Conservation (phyloP, 306 rosid genomes). For the Datisca glomerata region DNA sequence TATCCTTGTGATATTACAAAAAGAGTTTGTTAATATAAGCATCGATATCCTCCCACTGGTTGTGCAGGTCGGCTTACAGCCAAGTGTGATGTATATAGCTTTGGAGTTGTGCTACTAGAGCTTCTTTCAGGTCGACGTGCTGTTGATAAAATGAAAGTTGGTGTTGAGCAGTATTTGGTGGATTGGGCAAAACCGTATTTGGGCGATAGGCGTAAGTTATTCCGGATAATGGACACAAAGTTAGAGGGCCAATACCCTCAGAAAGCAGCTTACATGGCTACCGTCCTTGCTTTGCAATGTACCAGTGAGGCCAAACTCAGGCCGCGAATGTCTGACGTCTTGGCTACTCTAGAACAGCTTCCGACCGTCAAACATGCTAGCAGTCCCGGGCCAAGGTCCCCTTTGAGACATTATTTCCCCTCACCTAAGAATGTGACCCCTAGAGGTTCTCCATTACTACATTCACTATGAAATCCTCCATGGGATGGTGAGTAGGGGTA, state of each 20-base stretch:
- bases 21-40: not conserved
- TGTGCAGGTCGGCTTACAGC: conserved; percentile 59
- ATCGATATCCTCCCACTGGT: not conserved
- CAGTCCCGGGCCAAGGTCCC: conserved; percentile 15
- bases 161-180: conserved; percentile 53
- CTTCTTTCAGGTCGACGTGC: conserved; percentile 58
- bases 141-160: conserved; percentile 43
- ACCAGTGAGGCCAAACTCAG: conserved; percentile 55
- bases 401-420: conserved; percentile 17
- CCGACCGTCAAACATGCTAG: conserved; percentile 4
- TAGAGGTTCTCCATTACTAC: conserved; percentile 15
- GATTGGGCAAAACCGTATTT: conserved; percentile 72
- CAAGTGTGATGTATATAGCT: conserved; percentile 66
- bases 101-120: conserved; percentile 68
- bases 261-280: conserved; percentile 55
- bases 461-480: no score
- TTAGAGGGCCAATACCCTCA: conserved; percentile 71
- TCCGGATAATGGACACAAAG: conserved; percentile 68
- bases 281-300: conserved; percentile 55
- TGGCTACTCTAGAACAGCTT: conserved; percentile 34
- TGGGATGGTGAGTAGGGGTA: no score
- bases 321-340: conserved; percentile 62
- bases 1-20: no score
- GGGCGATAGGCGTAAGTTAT: conserved; percentile 43
- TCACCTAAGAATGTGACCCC: conserved; percentile 14